Evolutionary conservation across 148 eudicot species (phyloP).

Genomic region (Cornus suecica): DNA sequence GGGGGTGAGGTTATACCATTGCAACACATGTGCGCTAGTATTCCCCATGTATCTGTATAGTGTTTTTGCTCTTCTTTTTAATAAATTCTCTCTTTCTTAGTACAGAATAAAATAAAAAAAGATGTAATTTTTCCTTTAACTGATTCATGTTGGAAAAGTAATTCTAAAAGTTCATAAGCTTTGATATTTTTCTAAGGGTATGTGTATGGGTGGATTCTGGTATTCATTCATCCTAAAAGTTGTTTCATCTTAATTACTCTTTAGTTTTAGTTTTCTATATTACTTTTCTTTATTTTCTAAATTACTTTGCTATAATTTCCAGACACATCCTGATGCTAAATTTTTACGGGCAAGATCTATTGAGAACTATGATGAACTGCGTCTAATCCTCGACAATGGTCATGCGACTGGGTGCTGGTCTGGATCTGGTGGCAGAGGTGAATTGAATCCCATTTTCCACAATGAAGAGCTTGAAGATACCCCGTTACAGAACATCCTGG

Average conservation of each 20-base stretch:
- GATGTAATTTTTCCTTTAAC: neutral
- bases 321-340: constrained; percentile 16
- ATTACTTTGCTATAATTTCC: neutral
- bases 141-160: neutral
- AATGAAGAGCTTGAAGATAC: constrained; percentile 10
- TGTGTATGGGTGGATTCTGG: neutral
- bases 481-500: constrained; percentile 4
- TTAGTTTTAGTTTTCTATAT: neutral
- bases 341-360: constrained; percentile 10
- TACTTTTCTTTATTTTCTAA: neutral
- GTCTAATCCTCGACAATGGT: constrained; percentile 4
- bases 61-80: neutral
- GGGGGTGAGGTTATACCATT: too few species aligned
- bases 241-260: neutral
- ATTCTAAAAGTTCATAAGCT: neutral
- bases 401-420: constrained; percentile 8
- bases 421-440: neutral
- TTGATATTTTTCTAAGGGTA: neutral
- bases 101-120: neutral
- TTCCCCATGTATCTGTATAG: neutral
- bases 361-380: constrained; percentile 8
- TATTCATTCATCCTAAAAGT: constrained; percentile 1
- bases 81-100: neutral
- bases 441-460: neutral
- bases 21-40: too few species aligned